Conservation (phyloP, 192 early-diverging fungal species). For the Coemansia sp. region DNA sequence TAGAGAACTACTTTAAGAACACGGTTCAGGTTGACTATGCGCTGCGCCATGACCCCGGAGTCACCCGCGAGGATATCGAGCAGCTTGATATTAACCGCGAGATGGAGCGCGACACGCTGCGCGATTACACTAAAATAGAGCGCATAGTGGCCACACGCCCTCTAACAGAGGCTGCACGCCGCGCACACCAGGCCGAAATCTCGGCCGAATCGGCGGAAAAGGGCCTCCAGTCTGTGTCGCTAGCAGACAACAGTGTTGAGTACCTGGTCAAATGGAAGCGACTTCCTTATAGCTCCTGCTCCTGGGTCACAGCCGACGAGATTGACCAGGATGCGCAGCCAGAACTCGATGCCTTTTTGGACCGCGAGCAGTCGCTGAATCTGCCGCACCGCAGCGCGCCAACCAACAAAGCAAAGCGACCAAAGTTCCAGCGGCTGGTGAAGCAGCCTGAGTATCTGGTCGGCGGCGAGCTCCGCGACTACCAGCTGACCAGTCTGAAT, state of each 20-base stretch:
- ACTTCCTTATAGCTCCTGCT: constrained; percentile 82
- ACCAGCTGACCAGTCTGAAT: constrained; percentile 92
- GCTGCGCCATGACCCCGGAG: constrained; percentile 64
- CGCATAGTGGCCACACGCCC: constrained; percentile 77
- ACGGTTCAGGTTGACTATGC: constrained; percentile 61
- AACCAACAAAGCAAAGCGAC: constrained; percentile 60
- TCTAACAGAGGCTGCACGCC: constrained; percentile 20
- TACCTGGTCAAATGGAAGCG: constrained; percentile 95
- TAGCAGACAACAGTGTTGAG: constrained; percentile 61
- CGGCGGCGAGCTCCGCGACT: constrained; percentile 90
- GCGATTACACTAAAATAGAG: constrained; percentile 86
- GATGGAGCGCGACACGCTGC: constrained; percentile 73
- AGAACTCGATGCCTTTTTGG: constrained; percentile 84
- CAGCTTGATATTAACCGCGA: constrained; percentile 82
- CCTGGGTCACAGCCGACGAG: constrained; percentile 81
- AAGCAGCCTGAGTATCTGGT: constrained; percentile 80
- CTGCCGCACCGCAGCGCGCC: constrained; percentile 72
- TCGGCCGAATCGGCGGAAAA: constrained; percentile 6
- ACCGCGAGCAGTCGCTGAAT: constrained; percentile 68
- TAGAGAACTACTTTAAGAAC: constrained; percentile 80
- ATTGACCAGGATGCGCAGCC: constrained; percentile 72
- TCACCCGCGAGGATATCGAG: constrained; percentile 86
- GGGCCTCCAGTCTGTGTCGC: constrained; percentile 8
- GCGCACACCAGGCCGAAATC: constrained; percentile 22
- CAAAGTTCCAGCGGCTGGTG: constrained; percentile 73